Conservation (phyloP, 768 basidiomycete genomes). For the Leccinum olivaceopallidum region DNA sequence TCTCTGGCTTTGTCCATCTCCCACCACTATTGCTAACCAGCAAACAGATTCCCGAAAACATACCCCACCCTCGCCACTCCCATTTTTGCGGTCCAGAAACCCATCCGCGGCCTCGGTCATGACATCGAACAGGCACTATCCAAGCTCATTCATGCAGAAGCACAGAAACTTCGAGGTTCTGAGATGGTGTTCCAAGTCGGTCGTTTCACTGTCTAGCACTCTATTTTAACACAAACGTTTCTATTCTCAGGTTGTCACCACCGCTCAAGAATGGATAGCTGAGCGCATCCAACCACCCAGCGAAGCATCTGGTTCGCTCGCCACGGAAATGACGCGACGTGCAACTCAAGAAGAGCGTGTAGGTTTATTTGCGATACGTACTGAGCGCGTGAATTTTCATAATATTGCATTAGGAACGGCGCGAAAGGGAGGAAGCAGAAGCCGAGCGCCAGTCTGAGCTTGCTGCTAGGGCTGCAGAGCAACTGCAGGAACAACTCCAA, state of each 20-base stretch:
- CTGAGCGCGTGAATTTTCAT: background rate
- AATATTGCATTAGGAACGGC: slow-evolving; percentile 43
- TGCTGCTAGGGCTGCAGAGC: slow-evolving; percentile 53
- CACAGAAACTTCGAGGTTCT: slow-evolving; percentile 60
- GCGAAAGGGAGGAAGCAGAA: slow-evolving; percentile 56
- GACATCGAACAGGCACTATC: slow-evolving; percentile 59
- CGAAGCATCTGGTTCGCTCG: slow-evolving; percentile 69
- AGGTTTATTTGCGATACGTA: slow-evolving; percentile 17
- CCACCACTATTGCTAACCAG: slow-evolving; percentile 2
- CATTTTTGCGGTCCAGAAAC: slow-evolving; percentile 66
- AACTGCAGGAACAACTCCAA: slow-evolving; percentile 65
- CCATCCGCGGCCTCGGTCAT: slow-evolving; percentile 54
- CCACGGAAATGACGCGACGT: slow-evolving; percentile 74
- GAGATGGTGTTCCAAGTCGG: slow-evolving; percentile 81
- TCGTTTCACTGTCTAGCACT: background rate
- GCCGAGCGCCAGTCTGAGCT: slow-evolving; percentile 51
- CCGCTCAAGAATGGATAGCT: slow-evolving; percentile 71
- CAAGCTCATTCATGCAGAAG: slow-evolving; percentile 63
- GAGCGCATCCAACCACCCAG: slow-evolving; percentile 54
- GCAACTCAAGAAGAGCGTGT: slow-evolving; percentile 71
- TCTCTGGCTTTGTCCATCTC: slow-evolving; percentile 14
- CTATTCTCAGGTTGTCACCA: slow-evolving; percentile 58
- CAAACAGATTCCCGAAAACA: slow-evolving; percentile 70
- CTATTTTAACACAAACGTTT: slow-evolving; percentile 2
- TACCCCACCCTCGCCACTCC: slow-evolving; percentile 76